These are phyloP conservation scores for Cairneyella variabilis DNA, from an alignment of 495 filamentous ascomycete genomes.

Conservation along the genomic window DNA sequence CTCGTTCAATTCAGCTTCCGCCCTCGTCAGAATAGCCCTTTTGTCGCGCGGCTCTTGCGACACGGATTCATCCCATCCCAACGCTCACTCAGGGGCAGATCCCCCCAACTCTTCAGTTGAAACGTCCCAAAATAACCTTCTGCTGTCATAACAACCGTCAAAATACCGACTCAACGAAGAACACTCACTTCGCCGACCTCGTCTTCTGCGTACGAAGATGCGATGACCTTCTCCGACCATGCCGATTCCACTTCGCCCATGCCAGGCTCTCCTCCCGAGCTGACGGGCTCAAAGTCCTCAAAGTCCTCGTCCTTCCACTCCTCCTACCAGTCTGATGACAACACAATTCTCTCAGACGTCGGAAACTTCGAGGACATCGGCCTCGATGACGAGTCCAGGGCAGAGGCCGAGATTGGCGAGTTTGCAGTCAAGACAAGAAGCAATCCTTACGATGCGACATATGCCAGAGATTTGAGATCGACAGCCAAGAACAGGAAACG, in stretches of 20 bases:
- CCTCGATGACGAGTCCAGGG: slow-evolving; percentile 62
- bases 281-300: slow-evolving; percentile 82
- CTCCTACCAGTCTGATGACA: slow-evolving; percentile 65
- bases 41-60: slow-evolving; percentile 11
- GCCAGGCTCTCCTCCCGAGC: slow-evolving; percentile 77
- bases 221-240: slow-evolving; percentile 54
- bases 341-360: slow-evolving; percentile 50
- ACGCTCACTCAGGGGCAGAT: slow-evolving; percentile 5
- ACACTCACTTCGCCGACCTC: slow-evolving; percentile 14
- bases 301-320: slow-evolving; percentile 82
- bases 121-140: slow-evolving; percentile 15
- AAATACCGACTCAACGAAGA: slow-evolving; percentile 24
- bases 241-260: slow-evolving; percentile 40
- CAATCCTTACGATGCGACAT: slow-evolving; percentile 38
- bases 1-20: no score
- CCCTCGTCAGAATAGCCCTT: background rate
- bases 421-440: slow-evolving; percentile 43
- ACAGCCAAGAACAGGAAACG: slow-evolving; percentile 25
- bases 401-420: slow-evolving; percentile 37
- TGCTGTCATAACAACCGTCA: slow-evolving; percentile 18
- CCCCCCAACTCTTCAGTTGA: background rate
- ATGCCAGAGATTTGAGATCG: slow-evolving; percentile 31
- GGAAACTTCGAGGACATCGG: slow-evolving; percentile 92
- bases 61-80: background rate
- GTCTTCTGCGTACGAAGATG: slow-evolving; percentile 31